Evolutionary conservation across 2,329 filamentous ascomycete species (phyloP).

Genomic region (Fusarium agapanthi): DNA sequence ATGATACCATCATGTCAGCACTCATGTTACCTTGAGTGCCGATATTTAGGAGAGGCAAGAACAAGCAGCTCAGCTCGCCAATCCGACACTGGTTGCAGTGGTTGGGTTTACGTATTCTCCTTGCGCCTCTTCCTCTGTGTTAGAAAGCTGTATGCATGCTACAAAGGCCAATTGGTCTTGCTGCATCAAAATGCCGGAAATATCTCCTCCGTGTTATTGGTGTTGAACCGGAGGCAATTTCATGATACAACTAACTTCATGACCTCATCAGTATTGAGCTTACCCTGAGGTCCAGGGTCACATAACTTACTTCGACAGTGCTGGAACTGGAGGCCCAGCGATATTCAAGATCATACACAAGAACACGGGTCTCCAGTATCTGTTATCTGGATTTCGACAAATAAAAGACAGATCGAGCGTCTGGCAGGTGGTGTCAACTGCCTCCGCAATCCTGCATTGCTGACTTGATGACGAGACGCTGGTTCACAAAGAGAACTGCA

Average conservation of each 20-base stretch:
- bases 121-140: conserved; percentile 49
- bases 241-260: conserved; percentile 73
- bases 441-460: not conserved
- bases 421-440: conserved; percentile 45
- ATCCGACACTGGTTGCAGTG: conserved; percentile 22
- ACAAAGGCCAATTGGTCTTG: conserved; percentile 52
- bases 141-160: conserved; percentile 70
- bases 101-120: conserved; percentile 11
- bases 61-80: conserved; percentile 28
- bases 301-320: conserved; percentile 67
- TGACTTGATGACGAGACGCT: conserved; percentile 60
- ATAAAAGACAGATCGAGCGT: conserved; percentile 57
- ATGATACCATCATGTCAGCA: conserved; percentile 13
- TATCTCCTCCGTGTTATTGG: conserved; percentile 72
- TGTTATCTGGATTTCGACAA: conserved; percentile 61
- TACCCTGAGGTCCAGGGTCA: not conserved
- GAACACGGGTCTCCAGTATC: conserved; percentile 63
- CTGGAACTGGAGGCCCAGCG: conserved; percentile 75
- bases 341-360: conserved; percentile 68
- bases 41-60: conserved; percentile 31
- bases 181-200: conserved; percentile 45
- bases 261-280: not conserved
- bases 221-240: conserved; percentile 69
- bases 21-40: conserved; percentile 30
- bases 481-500: conserved; percentile 70